Base-by-base conservation (phyloP, 306 rosid species). In the Quillaja saponaria region DNA sequence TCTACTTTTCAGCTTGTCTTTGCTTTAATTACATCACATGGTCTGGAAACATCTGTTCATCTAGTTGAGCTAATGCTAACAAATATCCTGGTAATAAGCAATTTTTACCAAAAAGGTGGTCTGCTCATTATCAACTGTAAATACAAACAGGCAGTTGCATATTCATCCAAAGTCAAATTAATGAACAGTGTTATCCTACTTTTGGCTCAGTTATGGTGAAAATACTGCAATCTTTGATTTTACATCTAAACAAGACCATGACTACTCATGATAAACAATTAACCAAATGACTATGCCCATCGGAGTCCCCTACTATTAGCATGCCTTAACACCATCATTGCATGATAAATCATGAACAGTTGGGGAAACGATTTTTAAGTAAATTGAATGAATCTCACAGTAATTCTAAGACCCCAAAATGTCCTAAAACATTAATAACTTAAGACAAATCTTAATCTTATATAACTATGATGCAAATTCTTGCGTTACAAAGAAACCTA, bases 301-400 rank as follows among this genome's bases (percentile, higher is more conserved):
- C 31, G 4, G 31, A 25, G 31, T 25, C 2, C 31, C 31, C 31
- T 4, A 25, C 2, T 4, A 25, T 1, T 25, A 4, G 31, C 31
- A 25, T 25, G 31, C 31, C 31, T 25, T 25, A 25, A 25, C 31
- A 25, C 31, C 31, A 25, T 25, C 39, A 47, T 37, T 10, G 58
- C 6, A 58, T 50, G 52, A 31, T 13, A 69, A 38, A 44, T 11
- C 63, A 62, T 45, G 38, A 13, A 66, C 60, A 49, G 19, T 55
- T 20, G 14, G 42, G 35, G 50, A 59, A 57, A 54, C 49, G 0
- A 63, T 15, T 14, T n/a, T 70, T 48, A 58, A 58, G 57, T 64
- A 63, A 59, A 31, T 34, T 47, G 52, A 60, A 55, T 35, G 40
- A 40, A 46, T 31, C 34, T 49, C 44, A 58, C 54, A 31, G 13